Base-by-base conservation (phyloP, 1,284 basidiomycete genomes). In the Dichomitus squalens region DNA sequence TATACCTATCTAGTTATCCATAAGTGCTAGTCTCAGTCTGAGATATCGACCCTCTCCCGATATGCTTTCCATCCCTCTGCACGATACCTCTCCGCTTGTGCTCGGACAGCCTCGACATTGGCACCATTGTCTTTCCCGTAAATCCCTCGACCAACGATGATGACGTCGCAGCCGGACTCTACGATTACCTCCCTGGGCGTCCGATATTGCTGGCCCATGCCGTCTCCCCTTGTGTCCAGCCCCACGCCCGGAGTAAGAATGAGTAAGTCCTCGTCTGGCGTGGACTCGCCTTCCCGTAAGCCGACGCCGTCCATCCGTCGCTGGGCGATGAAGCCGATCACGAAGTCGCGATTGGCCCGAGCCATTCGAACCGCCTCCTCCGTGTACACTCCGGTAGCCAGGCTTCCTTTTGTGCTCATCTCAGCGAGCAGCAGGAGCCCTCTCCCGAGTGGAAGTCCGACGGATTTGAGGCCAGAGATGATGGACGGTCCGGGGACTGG, bases 131-230 rank as follows among this genome's bases (percentile, higher is more conserved):
- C 84, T 58, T 85, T 85, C 16, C 93, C 94, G 73, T 98, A 97
- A 51, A 99, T 90, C 0, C 96, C 97, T 56, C 97, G 80, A 14
- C 97, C 97, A 36, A 99, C 97, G 63, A 99, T 99, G 70, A 99
- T 99, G 27, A 99, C 85, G 76, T 99, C 97, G 72, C 93, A 95
- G n/a, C 95, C 96, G 43, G 84, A 86, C 49, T 92, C 85, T 35
- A 84, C 72, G 16, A 99, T 79, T 21, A 97, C 96, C 72, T 96
- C 81, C 34, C 84, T 76, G 0, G 97, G 97, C 3, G 95, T 96
- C 55, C 95, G 82, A 75, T 99, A 99, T 73, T 98, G 95, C 75
- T 99, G 97, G 14, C 96, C 97, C 86, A 96, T 88, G 2, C 79
- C 78, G 73, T 99, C 97, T 2, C 93, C 94, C 63, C 84, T 88